Base-by-base conservation (phyloP, 352 stramenopile species). In the Phytophthora lateralis region DNA sequence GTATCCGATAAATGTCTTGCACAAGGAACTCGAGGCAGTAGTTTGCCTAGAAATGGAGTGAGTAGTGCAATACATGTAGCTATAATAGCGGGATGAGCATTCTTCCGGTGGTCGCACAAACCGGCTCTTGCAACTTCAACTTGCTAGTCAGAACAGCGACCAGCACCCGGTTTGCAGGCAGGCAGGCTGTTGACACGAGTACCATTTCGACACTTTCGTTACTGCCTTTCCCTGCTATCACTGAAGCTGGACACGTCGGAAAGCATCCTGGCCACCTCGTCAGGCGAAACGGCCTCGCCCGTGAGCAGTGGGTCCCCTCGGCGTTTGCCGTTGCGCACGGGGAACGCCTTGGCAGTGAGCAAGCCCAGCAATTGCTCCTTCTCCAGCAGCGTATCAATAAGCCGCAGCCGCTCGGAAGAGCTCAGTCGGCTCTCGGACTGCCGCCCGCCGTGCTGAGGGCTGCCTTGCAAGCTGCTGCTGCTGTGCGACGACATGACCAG, bases 361-460 rank as follows among this genome's bases (percentile, higher is more conserved):
- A 96, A 53, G 20, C 68, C 77, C 50, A 97, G 71, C 48, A 97
- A 64, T 27, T 88, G 76, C 57, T 97, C 88, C 60, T 94, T 91
- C 18, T 84, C 78, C 15, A 96, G 63, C 35, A 96, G 61, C 39
- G 81, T 83, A 50, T 97, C 87, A 32, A 97, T 78, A 1, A 92
- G 69, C 27, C 64, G 69, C 59, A 94, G 81, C 4, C 87, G 60
- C 21, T 96, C 86, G 7, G 60, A 55, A 14, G 68, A 66, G 21
- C 30, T 76, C 7, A 90, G 57, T 14, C 66, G 67, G 18, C 45
- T 64, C 18, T 72, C 71, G 14, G 49, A 24, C 15, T 57, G 61
- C 6, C 51, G 53, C 1, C 29, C 49, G 11, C 18, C 48, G 6
- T 53, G 37, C 29, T 66, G 55, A 0, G 45, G 56, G 9, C 58